A percentile compares a stretch with the other conserved stretches of the same genome.
Conservation (phyloP, 345 rosid species). For the Microcos paniculata region DNA sequence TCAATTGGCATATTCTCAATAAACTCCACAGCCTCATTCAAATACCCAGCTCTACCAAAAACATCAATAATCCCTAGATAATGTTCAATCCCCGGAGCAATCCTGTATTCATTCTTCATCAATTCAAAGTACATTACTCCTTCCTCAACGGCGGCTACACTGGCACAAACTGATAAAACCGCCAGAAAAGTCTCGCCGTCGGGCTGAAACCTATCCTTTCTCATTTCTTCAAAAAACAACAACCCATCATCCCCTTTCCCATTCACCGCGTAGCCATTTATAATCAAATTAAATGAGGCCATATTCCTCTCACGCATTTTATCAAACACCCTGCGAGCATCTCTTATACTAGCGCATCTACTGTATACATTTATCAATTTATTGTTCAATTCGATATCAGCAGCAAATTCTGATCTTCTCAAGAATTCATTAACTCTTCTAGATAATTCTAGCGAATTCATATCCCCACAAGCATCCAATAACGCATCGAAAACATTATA, state of each 20-base stretch:
- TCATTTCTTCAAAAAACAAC: constrained; percentile 48
- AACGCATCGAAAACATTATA: constrained; percentile 34
- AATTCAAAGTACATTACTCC: constrained; percentile 36
- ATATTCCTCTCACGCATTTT: constrained; percentile 44
- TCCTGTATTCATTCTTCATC: constrained; percentile 38
- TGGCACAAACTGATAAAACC: constrained; percentile 44
- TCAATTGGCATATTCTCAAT: constrained; percentile 47
- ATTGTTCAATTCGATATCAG: constrained; percentile 34
- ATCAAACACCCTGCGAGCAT: constrained; percentile 55
- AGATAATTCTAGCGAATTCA: constrained; percentile 37
- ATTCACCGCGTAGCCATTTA: constrained; percentile 41
- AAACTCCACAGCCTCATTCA: constrained; percentile 52
- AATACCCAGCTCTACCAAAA: constrained; percentile 42
- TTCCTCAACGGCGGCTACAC: constrained; percentile 35
- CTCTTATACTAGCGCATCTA: constrained; percentile 34
- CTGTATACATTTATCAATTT: constrained; percentile 33
- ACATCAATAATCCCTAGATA: constrained; percentile 38
- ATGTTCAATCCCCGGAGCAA: constrained; percentile 41
- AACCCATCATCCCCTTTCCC: constrained; percentile 44
- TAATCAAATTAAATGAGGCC: constrained; percentile 45
- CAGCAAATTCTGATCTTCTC: constrained; percentile 32
- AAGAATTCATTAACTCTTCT: constrained; percentile 36
- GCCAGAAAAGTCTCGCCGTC: constrained; percentile 34
- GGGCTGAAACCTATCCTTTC: constrained; percentile 23
- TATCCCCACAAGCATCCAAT: constrained; percentile 33